These are phyloP conservation scores for Emergomyces africanus DNA, from an alignment of 2,329 filamentous ascomycete genomes.

Conservation along the genomic window DNA sequence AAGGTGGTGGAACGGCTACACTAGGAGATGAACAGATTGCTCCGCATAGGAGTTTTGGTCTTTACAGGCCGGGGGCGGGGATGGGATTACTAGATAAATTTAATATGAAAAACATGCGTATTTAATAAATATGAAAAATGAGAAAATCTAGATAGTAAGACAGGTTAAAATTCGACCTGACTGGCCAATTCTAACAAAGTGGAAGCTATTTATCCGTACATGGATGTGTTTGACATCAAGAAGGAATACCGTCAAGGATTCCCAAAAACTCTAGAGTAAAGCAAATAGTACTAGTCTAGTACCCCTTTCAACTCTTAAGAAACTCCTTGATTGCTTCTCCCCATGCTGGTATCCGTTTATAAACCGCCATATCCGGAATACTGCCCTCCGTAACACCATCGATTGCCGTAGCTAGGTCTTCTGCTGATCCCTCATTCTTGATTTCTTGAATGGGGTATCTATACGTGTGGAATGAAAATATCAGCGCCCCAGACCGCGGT, in stretches of 20 bases:
- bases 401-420: slow-evolving; percentile 43
- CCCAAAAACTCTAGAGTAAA: background rate
- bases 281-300: background rate
- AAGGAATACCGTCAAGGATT: too few species aligned
- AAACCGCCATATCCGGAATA: slow-evolving; percentile 44
- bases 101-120: background rate
- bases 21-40: slow-evolving; percentile 17
- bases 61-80: background rate
- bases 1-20: slow-evolving; percentile 69
- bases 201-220: background rate
- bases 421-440: slow-evolving; percentile 43
- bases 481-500: slow-evolving; percentile 39
- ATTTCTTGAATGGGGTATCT: slow-evolving; percentile 43
- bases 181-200: background rate
- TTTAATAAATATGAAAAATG: background rate
- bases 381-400: slow-evolving; percentile 46
- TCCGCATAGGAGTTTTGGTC: background rate
- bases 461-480: slow-evolving; percentile 54
- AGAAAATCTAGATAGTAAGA: background rate
- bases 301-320: slow-evolving; percentile 23
- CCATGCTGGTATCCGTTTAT: slow-evolving; percentile 47
- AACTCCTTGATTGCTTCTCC: slow-evolving; percentile 42
- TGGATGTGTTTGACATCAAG: background rate
- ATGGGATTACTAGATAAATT: background rate
- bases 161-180: background rate